These are phyloP conservation scores for Suhomyces wounanorum DNA, from an alignment of 1,139 yeast species.

Conservation along the genomic window DNA sequence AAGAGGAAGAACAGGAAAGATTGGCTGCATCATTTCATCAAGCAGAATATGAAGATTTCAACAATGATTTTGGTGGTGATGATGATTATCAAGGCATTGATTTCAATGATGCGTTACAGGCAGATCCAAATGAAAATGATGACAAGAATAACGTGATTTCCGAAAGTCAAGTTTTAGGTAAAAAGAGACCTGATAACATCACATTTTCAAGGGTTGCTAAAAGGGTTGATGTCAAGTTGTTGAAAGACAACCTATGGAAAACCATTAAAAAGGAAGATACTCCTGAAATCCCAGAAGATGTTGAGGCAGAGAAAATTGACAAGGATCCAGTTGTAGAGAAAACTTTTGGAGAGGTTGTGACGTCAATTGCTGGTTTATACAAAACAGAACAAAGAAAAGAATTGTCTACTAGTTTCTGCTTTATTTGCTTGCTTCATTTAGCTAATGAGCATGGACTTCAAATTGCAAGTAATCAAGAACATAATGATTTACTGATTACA, in stretches of 20 bases:
- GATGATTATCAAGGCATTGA: conserved; percentile 47
- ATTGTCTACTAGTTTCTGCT: conserved; percentile 31
- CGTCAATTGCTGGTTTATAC: conserved; percentile 55
- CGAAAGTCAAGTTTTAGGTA: conserved; percentile 15
- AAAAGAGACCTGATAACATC: conserved; percentile 60
- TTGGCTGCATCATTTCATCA: conserved; percentile 47
- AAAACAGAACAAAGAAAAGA: conserved; percentile 40
- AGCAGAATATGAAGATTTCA: conserved; percentile 47
- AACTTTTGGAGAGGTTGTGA: conserved; percentile 48
- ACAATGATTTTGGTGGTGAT: conserved; percentile 40
- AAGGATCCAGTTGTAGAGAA: conserved; percentile 24
- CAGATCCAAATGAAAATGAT: conserved; percentile 21
- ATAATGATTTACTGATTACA: conserved; percentile 59
- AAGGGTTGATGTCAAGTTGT: conserved; percentile 74
- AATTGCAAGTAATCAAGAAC: conserved; percentile 56
- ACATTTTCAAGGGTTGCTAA: conserved; percentile 81
- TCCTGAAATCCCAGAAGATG: not conserved
- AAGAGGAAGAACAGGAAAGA: conserved; percentile 36
- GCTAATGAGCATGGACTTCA: conserved; percentile 34
- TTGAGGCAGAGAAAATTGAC: conserved; percentile 3
- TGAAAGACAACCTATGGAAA: conserved; percentile 85
- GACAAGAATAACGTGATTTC: conserved; percentile 14
- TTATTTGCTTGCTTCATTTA: conserved; percentile 30
- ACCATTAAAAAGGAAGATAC: conserved; percentile 38
- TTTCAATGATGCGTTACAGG: conserved; percentile 47